These are phyloP conservation scores for Phialemoniopsis sp. DNA, from an alignment of 2,329 filamentous ascomycete species.

Conservation along the genomic window DNA sequence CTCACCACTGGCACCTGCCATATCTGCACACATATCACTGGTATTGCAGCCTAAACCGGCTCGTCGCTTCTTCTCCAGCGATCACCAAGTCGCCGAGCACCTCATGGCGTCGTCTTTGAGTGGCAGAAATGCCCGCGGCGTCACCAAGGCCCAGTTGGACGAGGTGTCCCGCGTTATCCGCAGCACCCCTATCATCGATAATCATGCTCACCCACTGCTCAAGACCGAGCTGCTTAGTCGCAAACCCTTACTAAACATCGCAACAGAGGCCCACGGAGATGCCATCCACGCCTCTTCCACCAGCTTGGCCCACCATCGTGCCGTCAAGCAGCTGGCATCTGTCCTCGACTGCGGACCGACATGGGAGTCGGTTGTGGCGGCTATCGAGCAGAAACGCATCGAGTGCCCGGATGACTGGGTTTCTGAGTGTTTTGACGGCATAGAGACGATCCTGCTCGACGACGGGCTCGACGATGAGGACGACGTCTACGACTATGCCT, in stretches of 20 bases:
- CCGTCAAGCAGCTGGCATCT: slow-evolving; percentile 61
- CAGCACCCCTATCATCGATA: slow-evolving; percentile 64
- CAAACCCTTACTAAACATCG: slow-evolving; percentile 54
- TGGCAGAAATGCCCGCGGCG: background rate
- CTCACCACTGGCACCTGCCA: background rate
- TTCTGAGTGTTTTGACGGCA: slow-evolving; percentile 63
- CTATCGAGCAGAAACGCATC: slow-evolving; percentile 32
- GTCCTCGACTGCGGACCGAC: slow-evolving; percentile 61
- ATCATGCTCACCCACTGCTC: slow-evolving; percentile 68
- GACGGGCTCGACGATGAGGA: slow-evolving; percentile 61
- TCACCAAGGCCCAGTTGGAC: slow-evolving; percentile 16
- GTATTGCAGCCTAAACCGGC: background rate
- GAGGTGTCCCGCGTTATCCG: slow-evolving; percentile 36
- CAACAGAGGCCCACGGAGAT: slow-evolving; percentile 67
- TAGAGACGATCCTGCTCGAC: slow-evolving; percentile 73
- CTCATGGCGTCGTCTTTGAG: background rate
- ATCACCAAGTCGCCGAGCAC: background rate
- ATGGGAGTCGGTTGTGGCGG: slow-evolving; percentile 51
- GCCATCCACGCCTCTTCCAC: slow-evolving; percentile 59
- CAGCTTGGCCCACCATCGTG: slow-evolving; percentile 66
- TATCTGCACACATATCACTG: background rate
- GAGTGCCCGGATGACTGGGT: slow-evolving; percentile 53
- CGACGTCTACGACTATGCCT: slow-evolving; percentile 53
- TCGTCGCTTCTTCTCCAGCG: background rate
- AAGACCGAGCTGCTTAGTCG: slow-evolving; percentile 41